A percentile compares a stretch with the other conserved stretches of the same genome.
Evolutionary conservation across 208 protist species (phyloP).

Genomic region (Trypanosoma avium): DNA sequence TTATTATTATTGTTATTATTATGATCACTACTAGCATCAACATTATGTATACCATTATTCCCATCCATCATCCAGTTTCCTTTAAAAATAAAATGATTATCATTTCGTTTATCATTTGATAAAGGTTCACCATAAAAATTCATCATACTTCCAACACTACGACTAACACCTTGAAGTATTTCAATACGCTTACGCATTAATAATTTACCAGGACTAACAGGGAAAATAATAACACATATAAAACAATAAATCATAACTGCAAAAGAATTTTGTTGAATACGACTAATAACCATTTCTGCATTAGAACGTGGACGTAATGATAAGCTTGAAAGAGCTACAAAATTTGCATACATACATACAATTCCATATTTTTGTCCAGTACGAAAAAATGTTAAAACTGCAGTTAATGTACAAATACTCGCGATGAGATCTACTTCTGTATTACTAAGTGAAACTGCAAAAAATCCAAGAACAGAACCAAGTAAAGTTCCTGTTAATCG

Average conservation of each 20-base stretch:
- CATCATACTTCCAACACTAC: constrained; percentile 44
- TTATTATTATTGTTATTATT: constrained; percentile 13
- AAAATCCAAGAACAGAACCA: constrained; percentile 73
- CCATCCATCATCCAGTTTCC: too few relatives aligned
- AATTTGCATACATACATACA: constrained; percentile 75
- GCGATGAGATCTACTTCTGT: constrained; percentile 45
- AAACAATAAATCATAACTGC: constrained; percentile 82
- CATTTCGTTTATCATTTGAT: constrained; percentile 18
- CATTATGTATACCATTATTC: neutral
- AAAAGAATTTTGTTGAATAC: constrained; percentile 86
- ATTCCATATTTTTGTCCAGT: constrained; percentile 47
- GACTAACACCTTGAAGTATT: constrained; percentile 41
- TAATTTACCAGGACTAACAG: constrained; percentile 57
- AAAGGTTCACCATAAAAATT: constrained; percentile 48
- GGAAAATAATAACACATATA: constrained; percentile 61
- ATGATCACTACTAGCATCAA: neutral
- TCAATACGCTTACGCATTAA: constrained; percentile 57
- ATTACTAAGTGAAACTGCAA: constrained; percentile 52
- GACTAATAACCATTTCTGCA: constrained; percentile 53
- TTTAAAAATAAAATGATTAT: neutral
- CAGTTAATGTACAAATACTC: constrained; percentile 65
- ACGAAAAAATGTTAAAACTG: constrained; percentile 72
- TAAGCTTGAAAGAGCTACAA: constrained; percentile 62
- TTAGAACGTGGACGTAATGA: constrained; percentile 23
- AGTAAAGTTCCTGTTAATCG: constrained; percentile 69